A percentile compares a stretch with the other conserved stretches of the same genome.
Conservation (phyloP, 2,329 filamentous ascomycete species). For the Tolypocladium amazonense region DNA sequence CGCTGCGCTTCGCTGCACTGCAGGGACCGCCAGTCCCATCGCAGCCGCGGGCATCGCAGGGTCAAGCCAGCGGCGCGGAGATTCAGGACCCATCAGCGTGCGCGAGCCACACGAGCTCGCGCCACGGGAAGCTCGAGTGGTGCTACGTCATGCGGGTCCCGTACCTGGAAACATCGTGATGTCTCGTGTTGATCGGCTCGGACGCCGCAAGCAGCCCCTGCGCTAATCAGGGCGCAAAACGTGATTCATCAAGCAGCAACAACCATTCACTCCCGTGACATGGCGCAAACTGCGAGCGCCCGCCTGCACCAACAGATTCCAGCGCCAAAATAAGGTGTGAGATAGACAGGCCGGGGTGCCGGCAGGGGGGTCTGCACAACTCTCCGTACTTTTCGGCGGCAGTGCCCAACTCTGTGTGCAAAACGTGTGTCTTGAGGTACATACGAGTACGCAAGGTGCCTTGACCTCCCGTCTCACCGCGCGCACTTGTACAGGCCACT, state of each 20-base stretch:
- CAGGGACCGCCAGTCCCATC: neutral
- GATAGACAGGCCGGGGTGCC: neutral
- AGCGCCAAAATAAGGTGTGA: neutral
- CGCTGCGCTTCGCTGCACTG: no score
- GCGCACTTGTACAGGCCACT: no score
- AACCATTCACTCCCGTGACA: neutral
- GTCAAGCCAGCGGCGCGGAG: no score
- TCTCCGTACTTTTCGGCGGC: no score
- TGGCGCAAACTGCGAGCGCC: neutral
- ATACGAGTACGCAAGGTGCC: no score
- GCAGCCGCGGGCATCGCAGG: neutral
- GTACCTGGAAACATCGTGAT: neutral
- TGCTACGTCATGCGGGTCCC: neutral
- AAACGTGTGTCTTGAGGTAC: no score
- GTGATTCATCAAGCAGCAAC: neutral
- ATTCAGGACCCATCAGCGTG: no score
- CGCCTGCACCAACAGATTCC: neutral
- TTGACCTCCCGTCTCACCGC: no score
- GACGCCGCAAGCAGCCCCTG: neutral
- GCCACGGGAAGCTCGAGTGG: neutral
- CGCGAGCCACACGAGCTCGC: neutral
- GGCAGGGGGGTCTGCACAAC: no score
- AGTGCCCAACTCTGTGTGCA: no score
- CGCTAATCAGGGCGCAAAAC: neutral
- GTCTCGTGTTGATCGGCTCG: neutral